phyloP scores from a whole-genome alignment of 352 stramenopile species.

The Phytopythium oedochilum region DNA sequence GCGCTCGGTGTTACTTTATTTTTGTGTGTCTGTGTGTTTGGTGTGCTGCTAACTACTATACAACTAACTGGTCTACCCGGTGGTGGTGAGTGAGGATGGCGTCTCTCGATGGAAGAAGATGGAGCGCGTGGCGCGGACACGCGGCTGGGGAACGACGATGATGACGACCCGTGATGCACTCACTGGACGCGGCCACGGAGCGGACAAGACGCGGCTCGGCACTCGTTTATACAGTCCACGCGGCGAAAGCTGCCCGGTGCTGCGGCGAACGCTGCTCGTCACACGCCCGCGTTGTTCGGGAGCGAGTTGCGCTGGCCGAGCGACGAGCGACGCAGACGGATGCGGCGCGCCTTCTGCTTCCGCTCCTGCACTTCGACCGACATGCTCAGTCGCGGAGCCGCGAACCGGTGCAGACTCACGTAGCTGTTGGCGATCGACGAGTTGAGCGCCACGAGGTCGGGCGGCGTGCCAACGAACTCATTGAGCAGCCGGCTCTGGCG shows the following conservation, averaged over 20 bases:
- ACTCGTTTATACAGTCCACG: not conserved
- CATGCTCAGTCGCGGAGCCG: slow-evolving; percentile 56
- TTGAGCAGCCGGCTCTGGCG: slow-evolving; percentile 56
- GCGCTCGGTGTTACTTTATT: not conserved
- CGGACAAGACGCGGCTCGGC: not conserved
- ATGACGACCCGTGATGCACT: not conserved
- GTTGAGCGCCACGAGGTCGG: slow-evolving; percentile 45
- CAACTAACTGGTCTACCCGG: not conserved
- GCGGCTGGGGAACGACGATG: not conserved
- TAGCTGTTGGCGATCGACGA: slow-evolving; percentile 67
- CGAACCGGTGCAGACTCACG: slow-evolving; percentile 77
- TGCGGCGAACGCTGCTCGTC: not conserved
- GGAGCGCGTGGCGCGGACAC: not conserved
- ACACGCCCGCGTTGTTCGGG: not conserved
- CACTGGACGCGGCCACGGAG: not conserved
- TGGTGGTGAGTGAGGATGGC: no score
- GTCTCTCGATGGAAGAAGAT: not conserved
- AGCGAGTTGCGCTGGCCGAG: slow-evolving; percentile 17
- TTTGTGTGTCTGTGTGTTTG: not conserved
- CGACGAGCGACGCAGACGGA: slow-evolving; percentile 44
- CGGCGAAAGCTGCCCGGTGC: not conserved
- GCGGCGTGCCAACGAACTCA: slow-evolving; percentile 62
- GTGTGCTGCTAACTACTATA: no score
- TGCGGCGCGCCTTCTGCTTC: slow-evolving; percentile 67
- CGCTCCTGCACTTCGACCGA: slow-evolving; percentile 70